phyloP scores from a whole-genome alignment of 2,329 filamentous ascomycete species.

The Nemania diffusa region DNA sequence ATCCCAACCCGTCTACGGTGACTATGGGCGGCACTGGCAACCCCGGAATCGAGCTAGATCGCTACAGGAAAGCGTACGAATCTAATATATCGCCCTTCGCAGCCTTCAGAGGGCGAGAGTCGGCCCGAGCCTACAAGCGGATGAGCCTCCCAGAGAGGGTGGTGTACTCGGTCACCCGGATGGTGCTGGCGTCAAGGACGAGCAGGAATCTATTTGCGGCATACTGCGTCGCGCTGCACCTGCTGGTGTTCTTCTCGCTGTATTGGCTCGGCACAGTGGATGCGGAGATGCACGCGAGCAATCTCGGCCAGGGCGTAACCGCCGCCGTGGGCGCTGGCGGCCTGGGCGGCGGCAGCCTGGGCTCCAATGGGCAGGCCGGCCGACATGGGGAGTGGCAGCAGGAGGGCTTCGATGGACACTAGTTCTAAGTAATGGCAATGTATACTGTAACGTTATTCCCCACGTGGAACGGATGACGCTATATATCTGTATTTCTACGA shows the following conservation, averaged over 20 bases:
- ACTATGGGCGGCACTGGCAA: slow-evolving; percentile 64
- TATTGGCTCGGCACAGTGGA: slow-evolving; percentile 83
- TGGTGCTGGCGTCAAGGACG: slow-evolving; percentile 88
- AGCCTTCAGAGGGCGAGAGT: slow-evolving; percentile 93
- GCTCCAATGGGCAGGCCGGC: slow-evolving; percentile 46
- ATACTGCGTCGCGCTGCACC: slow-evolving; percentile 88
- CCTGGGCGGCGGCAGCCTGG: slow-evolving; percentile 48
- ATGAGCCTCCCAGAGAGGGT: slow-evolving; percentile 93
- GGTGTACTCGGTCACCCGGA: slow-evolving; percentile 89
- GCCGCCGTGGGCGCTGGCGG: slow-evolving; percentile 57
- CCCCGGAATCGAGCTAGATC: slow-evolving; percentile 77
- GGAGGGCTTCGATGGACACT: slow-evolving; percentile 65
- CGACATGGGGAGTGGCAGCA: slow-evolving; percentile 70
- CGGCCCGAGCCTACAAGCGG: slow-evolving; percentile 86
- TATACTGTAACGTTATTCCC: slow-evolving; percentile 13
- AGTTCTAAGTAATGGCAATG: slow-evolving; percentile 32
- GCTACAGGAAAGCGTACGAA: slow-evolving; percentile 93
- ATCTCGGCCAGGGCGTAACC: slow-evolving; percentile 62
- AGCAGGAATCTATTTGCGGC: slow-evolving; percentile 94
- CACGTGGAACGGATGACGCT: slow-evolving; percentile 1
- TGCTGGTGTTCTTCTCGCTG: slow-evolving; percentile 86
- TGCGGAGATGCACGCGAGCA: slow-evolving; percentile 69
- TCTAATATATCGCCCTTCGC: slow-evolving; percentile 95
- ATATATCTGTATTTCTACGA: slow-evolving; percentile 28
- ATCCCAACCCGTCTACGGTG: slow-evolving; percentile 80